These are phyloP conservation scores for Citrus medica DNA, from an alignment of 345 rosid species.

Conservation along the genomic window DNA sequence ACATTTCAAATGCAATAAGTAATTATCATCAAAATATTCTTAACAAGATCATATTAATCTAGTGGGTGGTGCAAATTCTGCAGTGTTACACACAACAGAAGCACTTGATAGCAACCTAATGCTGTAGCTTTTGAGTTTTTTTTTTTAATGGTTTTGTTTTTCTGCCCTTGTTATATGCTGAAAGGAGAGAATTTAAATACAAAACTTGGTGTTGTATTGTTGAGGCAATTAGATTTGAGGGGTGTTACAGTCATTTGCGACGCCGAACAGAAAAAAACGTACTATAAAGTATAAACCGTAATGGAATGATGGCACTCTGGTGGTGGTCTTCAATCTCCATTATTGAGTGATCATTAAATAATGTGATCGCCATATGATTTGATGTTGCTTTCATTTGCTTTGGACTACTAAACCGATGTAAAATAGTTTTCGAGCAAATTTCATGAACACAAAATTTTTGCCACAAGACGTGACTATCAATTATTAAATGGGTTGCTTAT, in stretches of 20 bases:
- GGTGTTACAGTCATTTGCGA: background rate
- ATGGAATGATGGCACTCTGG: background rate
- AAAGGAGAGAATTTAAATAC: background rate
- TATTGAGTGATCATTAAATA: constrained; percentile 8
- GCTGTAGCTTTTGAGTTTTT: background rate
- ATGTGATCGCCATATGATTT: background rate
- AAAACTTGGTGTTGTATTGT: background rate
- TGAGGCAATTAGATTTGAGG: background rate
- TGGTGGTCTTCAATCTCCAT: constrained; percentile 8
- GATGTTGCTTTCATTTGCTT: background rate
- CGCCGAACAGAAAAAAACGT: background rate
- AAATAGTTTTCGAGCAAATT: background rate
- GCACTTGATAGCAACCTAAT: background rate
- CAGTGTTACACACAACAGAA: background rate
- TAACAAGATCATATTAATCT: background rate
- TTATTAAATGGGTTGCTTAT: too few relatives aligned
- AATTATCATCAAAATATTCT: background rate
- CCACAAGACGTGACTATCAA: too few relatives aligned
- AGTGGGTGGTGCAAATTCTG: background rate
- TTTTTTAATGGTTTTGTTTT: background rate
- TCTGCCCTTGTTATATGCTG: background rate
- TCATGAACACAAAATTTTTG: too few relatives aligned
- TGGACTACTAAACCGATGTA: background rate
- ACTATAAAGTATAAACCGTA: background rate
- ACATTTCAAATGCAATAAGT: constrained; percentile 38